Evolutionary conservation across 495 filamentous ascomycete genomes (phyloP).

Genomic region (Cairneyella variabilis): DNA sequence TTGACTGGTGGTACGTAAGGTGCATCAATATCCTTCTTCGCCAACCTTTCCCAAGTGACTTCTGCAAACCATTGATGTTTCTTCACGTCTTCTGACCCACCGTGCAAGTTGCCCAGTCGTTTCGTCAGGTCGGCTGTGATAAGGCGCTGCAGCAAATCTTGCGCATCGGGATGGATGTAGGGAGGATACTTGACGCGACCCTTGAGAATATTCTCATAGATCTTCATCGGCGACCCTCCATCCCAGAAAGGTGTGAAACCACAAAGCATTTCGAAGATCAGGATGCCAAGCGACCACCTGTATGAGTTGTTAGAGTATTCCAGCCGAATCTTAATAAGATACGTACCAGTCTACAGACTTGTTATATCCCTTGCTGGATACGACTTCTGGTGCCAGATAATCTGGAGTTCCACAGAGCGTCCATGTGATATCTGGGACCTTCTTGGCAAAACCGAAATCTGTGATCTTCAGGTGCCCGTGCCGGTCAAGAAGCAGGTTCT

Average conservation of each 20-base stretch:
- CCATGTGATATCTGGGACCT: conserved; percentile 98
- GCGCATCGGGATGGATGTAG: conserved; percentile 91
- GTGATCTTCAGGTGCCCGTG: conserved; percentile 98
- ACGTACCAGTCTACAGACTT: conserved; percentile 97
- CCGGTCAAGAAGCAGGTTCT: conserved; percentile 90
- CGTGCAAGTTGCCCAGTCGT: conserved; percentile 87
- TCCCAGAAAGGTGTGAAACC: conserved; percentile 99
- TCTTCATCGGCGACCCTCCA: conserved; percentile 93
- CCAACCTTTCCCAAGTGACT: conserved; percentile 93
- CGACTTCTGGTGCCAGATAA: conserved; percentile 95
- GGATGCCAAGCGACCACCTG: conserved; percentile 97
- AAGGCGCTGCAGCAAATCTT: conserved; percentile 83
- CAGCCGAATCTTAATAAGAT: background rate
- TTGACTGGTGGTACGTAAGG: conserved; percentile 97
- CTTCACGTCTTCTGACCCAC: conserved; percentile 92
- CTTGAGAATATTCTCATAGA: conserved; percentile 96
- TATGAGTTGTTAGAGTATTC: conserved; percentile 3
- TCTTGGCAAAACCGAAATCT: conserved; percentile 98
- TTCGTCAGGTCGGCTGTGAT: conserved; percentile 96
- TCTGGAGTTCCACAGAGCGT: conserved; percentile 98
- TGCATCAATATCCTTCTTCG: conserved; percentile 94
- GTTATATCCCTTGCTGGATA: conserved; percentile 96
- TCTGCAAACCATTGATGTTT: conserved; percentile 94
- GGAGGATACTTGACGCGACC: conserved; percentile 93
- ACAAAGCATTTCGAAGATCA: conserved; percentile 99